Evolutionary conservation across 169 alveolate species (phyloP), one percentile per base, ranked within the genome.

Genomic region (Eimeria maxima): DNA sequence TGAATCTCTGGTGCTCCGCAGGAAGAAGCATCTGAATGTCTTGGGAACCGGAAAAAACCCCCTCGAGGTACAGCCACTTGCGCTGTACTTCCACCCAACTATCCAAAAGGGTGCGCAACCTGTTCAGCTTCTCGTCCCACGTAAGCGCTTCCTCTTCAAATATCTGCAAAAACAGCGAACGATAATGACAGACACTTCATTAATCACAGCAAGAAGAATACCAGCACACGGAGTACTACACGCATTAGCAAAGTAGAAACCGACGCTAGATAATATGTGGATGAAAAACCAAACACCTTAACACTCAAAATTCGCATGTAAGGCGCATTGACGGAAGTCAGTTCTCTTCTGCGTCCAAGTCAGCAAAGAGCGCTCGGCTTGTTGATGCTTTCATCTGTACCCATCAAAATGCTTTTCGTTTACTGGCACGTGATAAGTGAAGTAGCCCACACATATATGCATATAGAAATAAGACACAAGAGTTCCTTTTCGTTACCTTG

Each of bases 41-140:
- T 14, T 99, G 99, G 16, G 99, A 97, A 27, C 99, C 99, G 86
- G 98, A 98, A 97, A 99, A 99, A 67, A 99, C 99, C 29, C 99
- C 99, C 97, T 99, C 99, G 18, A 99, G 97, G 96, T 99, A 99
- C 45, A 99, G 99, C 99, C 99, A 99, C 95, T 99, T 98, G 92
- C 99, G 98, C 97, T 99, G 99, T 10, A 99, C 99, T 91, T 99
- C 99, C 97, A 99, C 98, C 99, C 99, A 99, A 65, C 98, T 98
- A 97, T 99, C 99, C 88, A 99, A 97, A 57, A 98, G 97, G 20
- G 98, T 97, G 90, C 99, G 97, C 55, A 99, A 97, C 97, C 98
- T 98, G 96, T 98, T 98, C 95, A 99, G 97, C 96, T 99, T 99
- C 74, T 99, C 99, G 93, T 99, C 99, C 99, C 99, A 99, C 14